A percentile compares a stretch with the other conserved stretches of the same genome.
Evolutionary conservation across 1,284 basidiomycete species (phyloP).

Genomic region (Porodaedalea pini): DNA sequence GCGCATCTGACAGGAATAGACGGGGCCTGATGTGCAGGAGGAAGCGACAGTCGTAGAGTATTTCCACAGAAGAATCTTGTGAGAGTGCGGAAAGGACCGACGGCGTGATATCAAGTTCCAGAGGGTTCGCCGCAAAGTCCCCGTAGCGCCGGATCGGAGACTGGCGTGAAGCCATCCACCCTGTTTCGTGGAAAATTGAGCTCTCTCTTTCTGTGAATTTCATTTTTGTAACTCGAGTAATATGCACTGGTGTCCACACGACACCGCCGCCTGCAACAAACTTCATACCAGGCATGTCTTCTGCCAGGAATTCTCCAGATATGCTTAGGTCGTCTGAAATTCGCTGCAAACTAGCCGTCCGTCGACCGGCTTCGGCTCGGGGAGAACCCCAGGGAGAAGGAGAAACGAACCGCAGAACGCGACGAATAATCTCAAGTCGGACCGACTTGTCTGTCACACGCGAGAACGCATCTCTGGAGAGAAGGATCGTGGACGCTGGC

Average conservation of each 20-base stretch:
- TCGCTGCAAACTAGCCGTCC: constrained; percentile 39
- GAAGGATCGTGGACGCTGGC: constrained; percentile 48
- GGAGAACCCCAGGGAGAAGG: constrained; percentile 70
- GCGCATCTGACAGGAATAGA: constrained; percentile 4
- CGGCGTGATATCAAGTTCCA: constrained; percentile 20
- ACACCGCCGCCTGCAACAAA: constrained; percentile 58
- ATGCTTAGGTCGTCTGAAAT: constrained; percentile 46
- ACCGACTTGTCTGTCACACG: constrained; percentile 36
- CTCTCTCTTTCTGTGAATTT: neutral
- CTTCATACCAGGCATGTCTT: constrained; percentile 15
- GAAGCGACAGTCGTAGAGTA: constrained; percentile 27
- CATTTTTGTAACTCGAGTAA: constrained; percentile 21
- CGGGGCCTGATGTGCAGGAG: constrained; percentile 17
- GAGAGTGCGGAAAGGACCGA: neutral
- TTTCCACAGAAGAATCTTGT: constrained; percentile 2
- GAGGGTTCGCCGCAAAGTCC: constrained; percentile 1
- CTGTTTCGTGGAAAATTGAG: constrained; percentile 3
- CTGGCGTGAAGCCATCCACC: constrained; percentile 27
- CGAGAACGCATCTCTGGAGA: constrained; percentile 37
- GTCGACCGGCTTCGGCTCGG: constrained; percentile 54
- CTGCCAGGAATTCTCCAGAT: neutral
- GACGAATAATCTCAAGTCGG: constrained; percentile 48
- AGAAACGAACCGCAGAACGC: constrained; percentile 65
- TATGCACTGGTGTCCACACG: constrained; percentile 51
- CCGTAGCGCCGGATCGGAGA: constrained; percentile 18